phyloP scores from a whole-genome alignment of 2,329 filamentous ascomycete species.

The Aaosphaeria arxii region DNA sequence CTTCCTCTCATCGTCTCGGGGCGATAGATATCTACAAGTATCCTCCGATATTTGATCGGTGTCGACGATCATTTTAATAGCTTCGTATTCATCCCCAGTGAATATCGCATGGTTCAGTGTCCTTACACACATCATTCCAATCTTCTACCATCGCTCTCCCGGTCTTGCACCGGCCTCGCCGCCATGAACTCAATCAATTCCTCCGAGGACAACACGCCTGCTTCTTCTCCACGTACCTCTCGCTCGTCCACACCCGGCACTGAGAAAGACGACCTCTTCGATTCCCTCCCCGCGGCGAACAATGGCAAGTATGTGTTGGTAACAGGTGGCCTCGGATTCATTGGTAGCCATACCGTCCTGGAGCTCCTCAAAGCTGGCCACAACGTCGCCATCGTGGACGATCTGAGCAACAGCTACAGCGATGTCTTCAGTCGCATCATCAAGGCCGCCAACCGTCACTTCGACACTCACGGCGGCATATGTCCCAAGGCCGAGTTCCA shows the following conservation, averaged over 20 bases:
- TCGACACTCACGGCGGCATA: background rate
- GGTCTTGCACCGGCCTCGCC: background rate
- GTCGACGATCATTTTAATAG: too few relatives aligned
- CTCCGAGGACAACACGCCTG: background rate
- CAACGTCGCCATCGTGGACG: slow-evolving; percentile 45
- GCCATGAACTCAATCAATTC: background rate
- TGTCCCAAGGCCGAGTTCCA: slow-evolving; percentile 1
- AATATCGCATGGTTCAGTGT: too few relatives aligned
- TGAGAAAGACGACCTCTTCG: background rate
- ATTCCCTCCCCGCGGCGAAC: background rate
- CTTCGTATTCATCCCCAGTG: too few relatives aligned
- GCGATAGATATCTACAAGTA: too few relatives aligned
- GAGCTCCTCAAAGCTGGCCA: slow-evolving; percentile 50
- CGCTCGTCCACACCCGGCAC: background rate
- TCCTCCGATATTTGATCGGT: too few relatives aligned
- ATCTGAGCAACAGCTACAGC: slow-evolving; percentile 38
- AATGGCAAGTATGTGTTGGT: slow-evolving; percentile 9
- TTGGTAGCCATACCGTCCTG: slow-evolving; percentile 51
- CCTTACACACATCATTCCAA: too few relatives aligned
- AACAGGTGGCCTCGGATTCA: slow-evolving; percentile 49
- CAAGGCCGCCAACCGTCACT: slow-evolving; percentile 11
- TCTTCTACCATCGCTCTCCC: too few relatives aligned
- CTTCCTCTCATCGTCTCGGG: too few relatives aligned
- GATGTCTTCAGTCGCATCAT: slow-evolving; percentile 26
- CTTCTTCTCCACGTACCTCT: background rate